Evolutionary conservation across 805 yeast genomes (phyloP).

Genomic region (Yarrowia porcina): DNA sequence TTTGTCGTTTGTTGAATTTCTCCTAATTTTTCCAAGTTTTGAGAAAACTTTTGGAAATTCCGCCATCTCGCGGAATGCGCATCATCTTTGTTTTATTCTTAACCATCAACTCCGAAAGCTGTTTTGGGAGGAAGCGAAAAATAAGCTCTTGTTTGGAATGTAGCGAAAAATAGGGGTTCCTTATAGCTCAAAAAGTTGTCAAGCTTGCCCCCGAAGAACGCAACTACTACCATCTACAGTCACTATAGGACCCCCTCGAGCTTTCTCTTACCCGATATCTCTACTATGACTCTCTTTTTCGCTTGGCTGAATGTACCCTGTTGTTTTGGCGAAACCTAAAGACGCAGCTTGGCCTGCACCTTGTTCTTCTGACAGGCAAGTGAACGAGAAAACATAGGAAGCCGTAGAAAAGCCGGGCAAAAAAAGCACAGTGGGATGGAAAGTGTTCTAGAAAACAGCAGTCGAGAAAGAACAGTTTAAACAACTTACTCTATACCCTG

Average conservation of each 20-base stretch:
- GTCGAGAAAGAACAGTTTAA: no score
- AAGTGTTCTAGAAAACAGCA: no score
- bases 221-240: no score
- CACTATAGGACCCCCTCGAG: neutral
- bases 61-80: neutral
- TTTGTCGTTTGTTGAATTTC: neutral
- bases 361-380: neutral
- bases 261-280: neutral
- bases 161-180: neutral
- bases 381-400: neutral
- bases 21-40: neutral
- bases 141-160: neutral
- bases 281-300: neutral
- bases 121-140: neutral
- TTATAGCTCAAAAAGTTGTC: neutral
- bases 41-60: neutral
- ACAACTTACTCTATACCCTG: no score
- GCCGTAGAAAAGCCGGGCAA: neutral
- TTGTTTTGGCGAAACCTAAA: constrained; percentile 2
- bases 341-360: neutral
- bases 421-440: neutral
- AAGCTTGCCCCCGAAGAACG: no score
- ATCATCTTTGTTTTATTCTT: no score
- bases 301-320: neutral
- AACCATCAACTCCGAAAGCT: neutral